Evolutionary conservation across 495 filamentous ascomycete genomes (phyloP), one percentile per base, ranked within the genome.

Genomic region (Parmelia sp.): DNA sequence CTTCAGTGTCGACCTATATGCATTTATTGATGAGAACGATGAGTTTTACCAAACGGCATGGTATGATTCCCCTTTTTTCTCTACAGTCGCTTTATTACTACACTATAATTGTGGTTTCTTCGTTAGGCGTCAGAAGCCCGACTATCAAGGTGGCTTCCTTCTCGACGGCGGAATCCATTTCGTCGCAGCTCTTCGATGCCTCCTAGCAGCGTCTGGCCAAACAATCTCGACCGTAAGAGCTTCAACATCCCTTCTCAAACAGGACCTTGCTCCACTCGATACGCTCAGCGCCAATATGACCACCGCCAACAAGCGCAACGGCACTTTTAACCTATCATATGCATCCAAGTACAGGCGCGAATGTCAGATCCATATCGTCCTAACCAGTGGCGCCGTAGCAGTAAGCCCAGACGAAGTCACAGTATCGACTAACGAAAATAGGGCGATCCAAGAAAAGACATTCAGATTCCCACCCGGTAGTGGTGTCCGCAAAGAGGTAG

Each of bases 111-210:
- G 9, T 8, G 14, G 0, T 19, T 40, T 2, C 35, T 23, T 29
- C 11, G 17, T 15, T 36, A 68, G 66, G 62, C 42, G 61, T 17
- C 57, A 61, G 23, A 60, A 60, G 3, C 35, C 57, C 3, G 37
- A 53, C 8, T 37, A 64, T 29, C 57, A 64, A 40, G 57, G 57
- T 23, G 62, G 66, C 14, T 27, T 68, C 17, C 31, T 68, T 8
- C 66, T 68, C 45, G 66, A 68, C 51, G 62, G 53, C 14, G 62
- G 57, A 9, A 59, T 65, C 36, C 66, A 65, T 14, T 65, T 21
- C 35, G 58, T 65, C 4, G 59, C 63, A 2, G 55, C 57, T n/a
- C 31, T 65, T 23, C 63, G 66, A 33, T 63, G 44, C 6, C 62
- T 68, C 12, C 42, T 65, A 25, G 58, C 58, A 36, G 57, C 58